These are phyloP conservation scores for Sechiopsis laciniata DNA, from an alignment of 306 rosid genomes.

Conservation along the genomic window DNA sequence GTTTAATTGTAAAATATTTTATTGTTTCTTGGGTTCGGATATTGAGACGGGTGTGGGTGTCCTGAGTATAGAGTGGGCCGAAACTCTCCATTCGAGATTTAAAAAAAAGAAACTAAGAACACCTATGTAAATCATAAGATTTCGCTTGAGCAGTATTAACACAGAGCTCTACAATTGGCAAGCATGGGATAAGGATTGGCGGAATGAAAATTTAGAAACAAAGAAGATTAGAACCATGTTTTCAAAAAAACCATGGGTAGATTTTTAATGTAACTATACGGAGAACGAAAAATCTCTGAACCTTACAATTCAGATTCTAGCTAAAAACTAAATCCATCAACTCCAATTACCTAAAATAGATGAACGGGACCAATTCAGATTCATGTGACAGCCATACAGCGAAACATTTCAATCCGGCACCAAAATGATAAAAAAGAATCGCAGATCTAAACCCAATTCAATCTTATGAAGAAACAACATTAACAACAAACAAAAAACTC, in stretches of 20 bases:
- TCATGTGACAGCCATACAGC: not conserved
- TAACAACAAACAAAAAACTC: constrained; percentile 14
- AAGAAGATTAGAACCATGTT: not conserved
- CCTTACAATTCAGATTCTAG: not conserved
- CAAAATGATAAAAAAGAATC: not conserved
- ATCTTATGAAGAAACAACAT: not conserved
- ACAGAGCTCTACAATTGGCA: not conserved
- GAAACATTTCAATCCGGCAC: too few species aligned
- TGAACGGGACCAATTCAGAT: not conserved
- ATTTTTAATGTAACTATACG: not conserved
- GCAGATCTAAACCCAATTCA: not conserved
- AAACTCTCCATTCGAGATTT: too few species aligned
- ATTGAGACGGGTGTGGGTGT: too few species aligned
- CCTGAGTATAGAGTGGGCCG: too few species aligned
- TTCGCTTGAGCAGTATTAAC: not conserved
- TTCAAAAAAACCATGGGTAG: not conserved
- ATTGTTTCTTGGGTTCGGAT: too few species aligned
- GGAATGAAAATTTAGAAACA: too few species aligned
- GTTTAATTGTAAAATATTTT: too few species aligned
- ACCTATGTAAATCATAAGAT: too few species aligned
- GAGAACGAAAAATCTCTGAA: not conserved
- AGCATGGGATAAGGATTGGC: not conserved
- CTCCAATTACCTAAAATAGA: too few species aligned
- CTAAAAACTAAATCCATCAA: not conserved
- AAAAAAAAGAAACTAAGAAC: too few species aligned